Conservation (phyloP, 768 basidiomycete genomes). For the Tricholomella constricta region DNA sequence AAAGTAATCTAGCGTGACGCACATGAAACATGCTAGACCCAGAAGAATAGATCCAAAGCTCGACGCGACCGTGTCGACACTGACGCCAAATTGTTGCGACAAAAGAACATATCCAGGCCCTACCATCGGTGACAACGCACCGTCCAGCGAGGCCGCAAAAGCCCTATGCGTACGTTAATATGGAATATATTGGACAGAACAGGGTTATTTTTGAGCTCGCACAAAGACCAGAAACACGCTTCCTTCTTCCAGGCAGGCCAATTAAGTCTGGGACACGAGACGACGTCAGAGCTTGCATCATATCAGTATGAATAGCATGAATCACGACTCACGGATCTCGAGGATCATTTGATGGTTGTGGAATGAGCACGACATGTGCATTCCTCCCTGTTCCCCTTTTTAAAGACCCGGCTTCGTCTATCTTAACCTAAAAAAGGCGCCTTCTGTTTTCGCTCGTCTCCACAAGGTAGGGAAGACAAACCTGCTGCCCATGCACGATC, state of each 20-base stretch:
- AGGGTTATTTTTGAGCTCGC: slow-evolving; percentile 1
- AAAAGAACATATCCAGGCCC: slow-evolving; percentile 45
- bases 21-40: slow-evolving; percentile 46
- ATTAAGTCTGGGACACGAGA: slow-evolving; percentile 30
- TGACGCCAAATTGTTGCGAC: slow-evolving; percentile 40
- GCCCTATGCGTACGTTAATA: too few relatives aligned
- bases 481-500: slow-evolving; percentile 36
- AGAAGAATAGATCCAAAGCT: slow-evolving; percentile 43
- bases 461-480: not conserved
- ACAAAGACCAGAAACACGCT: slow-evolving; percentile 48
- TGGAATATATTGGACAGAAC: too few relatives aligned
- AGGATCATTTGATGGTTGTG: slow-evolving; percentile 46
- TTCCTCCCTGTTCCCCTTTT: slow-evolving; percentile 40
- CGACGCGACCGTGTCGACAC: slow-evolving; percentile 44
- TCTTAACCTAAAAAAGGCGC: slow-evolving; percentile 30
- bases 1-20: too few relatives aligned
- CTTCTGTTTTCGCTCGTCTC: too few relatives aligned
- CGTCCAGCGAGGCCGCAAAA: slow-evolving; percentile 43
- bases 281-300: not conserved
- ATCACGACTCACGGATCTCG: slow-evolving; percentile 37
- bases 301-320: not conserved
- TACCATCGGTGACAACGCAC: slow-evolving; percentile 44
- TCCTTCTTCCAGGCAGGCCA: slow-evolving; percentile 50
- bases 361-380: slow-evolving; percentile 41
- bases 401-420: slow-evolving; percentile 33